These are phyloP conservation scores for Thielaviopsis cerberus DNA, from an alignment of 2,329 filamentous ascomycete species.

Conservation along the genomic window DNA sequence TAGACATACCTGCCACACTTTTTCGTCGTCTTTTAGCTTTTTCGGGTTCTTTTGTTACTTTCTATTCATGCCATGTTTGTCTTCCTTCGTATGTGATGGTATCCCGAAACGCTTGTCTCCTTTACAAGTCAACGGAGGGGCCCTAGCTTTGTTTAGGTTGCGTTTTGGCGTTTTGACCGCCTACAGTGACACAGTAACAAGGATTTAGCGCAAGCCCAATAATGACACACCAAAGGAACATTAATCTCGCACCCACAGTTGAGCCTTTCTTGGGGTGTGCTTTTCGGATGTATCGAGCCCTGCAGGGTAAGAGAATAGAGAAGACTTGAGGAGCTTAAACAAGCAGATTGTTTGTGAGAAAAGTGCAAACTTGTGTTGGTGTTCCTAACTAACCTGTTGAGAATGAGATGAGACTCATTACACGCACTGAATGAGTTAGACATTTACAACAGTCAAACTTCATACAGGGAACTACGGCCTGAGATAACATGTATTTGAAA, in stretches of 20 bases:
- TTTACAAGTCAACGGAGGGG: not conserved
- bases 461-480: not conserved
- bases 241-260: not conserved
- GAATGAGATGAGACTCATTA: not conserved
- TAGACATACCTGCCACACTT: not conserved
- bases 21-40: not conserved
- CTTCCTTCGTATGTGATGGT: not conserved
- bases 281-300: too few species aligned
- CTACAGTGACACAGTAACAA: not conserved
- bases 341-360: not conserved
- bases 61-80: not conserved
- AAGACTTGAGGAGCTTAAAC: too few species aligned
- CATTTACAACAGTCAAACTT: not conserved
- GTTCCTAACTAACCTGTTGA: too few species aligned
- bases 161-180: not conserved
- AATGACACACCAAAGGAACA: not conserved
- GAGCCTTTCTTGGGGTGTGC: not conserved
- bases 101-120: not conserved
- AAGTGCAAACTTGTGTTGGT: not conserved
- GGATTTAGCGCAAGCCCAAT: not conserved
- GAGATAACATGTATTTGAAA: not conserved
- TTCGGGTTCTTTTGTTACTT: not conserved
- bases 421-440: not conserved
- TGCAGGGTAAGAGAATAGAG: too few species aligned
- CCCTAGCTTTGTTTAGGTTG: not conserved